phyloP scores from a whole-genome alignment of 2,329 filamentous ascomycete genomes.

The Hymenoscyphus infarciens region DNA sequence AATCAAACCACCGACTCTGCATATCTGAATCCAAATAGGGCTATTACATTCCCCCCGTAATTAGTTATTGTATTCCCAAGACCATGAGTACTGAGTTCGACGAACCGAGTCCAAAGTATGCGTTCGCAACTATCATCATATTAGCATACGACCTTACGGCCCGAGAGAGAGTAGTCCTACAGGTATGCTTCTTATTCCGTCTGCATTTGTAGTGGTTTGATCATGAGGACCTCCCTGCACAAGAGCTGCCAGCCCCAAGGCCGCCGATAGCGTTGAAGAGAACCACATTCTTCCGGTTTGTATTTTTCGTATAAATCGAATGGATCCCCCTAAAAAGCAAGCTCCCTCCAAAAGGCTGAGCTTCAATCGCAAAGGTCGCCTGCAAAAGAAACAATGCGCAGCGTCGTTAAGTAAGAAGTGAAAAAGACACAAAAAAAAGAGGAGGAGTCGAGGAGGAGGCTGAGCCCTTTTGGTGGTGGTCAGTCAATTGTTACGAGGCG shows the following conservation, averaged over 20 bases:
- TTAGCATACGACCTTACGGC: constrained; percentile 18
- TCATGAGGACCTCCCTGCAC: constrained; percentile 34
- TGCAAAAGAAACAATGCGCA: constrained; percentile 10
- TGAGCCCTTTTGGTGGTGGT: neutral
- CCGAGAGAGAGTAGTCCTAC: constrained; percentile 42
- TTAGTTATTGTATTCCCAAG: constrained; percentile 1
- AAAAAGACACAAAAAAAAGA: neutral
- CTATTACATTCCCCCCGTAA: constrained; percentile 43
- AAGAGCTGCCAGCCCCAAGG: constrained; percentile 36
- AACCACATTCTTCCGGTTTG: constrained; percentile 31
- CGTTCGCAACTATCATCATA: constrained; percentile 66
- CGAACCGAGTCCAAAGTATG: constrained; percentile 78
- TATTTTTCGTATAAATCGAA: neutral
- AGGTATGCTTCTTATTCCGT: constrained; percentile 60
- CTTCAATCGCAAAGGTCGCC: neutral
- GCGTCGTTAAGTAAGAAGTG: neutral
- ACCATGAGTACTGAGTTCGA: neutral
- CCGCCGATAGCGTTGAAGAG: constrained; percentile 27
- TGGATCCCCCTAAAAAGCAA: neutral
- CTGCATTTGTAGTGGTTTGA: constrained; percentile 35
- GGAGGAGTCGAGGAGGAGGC: neutral
- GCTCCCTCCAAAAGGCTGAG: neutral
- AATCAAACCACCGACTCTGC: constrained; percentile 98
- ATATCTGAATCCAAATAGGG: constrained; percentile 97
- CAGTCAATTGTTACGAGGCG: neutral